These are phyloP conservation scores for Elsinoe australis DNA, from an alignment of 2,329 filamentous ascomycete species.

Conservation along the genomic window DNA sequence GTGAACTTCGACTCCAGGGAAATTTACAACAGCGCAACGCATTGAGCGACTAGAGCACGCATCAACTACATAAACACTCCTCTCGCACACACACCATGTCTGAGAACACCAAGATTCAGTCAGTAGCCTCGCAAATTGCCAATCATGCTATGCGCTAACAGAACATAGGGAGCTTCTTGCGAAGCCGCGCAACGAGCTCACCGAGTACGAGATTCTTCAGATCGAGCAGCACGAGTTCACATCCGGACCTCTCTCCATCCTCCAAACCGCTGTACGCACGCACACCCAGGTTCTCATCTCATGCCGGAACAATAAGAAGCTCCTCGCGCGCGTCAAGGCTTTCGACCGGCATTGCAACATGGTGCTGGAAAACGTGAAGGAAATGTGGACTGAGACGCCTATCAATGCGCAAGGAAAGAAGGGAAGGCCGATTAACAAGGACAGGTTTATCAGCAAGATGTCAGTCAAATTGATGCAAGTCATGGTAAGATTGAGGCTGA, in stretches of 20 bases:
- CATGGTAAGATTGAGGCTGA: background rate
- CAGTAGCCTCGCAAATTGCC: conserved; percentile 1
- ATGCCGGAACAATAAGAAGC: conserved; percentile 95
- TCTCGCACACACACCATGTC: conserved; percentile 7
- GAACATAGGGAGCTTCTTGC: conserved; percentile 67
- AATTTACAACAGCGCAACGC: background rate
- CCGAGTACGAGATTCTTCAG: conserved; percentile 84
- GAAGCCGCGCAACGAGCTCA: conserved; percentile 85
- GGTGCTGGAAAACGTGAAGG: conserved; percentile 94
- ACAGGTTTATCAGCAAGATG: conserved; percentile 98
- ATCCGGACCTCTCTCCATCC: conserved; percentile 77
- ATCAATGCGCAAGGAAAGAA: conserved; percentile 76
- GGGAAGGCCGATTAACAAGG: conserved; percentile 89
- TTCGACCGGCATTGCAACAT: conserved; percentile 99
- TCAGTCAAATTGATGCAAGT: conserved; percentile 31
- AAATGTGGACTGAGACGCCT: conserved; percentile 99
- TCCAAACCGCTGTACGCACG: conserved; percentile 90
- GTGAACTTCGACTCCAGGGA: background rate
- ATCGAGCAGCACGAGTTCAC: conserved; percentile 74
- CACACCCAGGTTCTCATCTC: conserved; percentile 96
- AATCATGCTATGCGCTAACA: background rate
- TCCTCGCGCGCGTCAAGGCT: conserved; percentile 93
- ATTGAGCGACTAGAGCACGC: too few species aligned
- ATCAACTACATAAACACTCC: background rate
- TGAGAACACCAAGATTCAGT: conserved; percentile 17